Evolutionary conservation across 148 eudicot genomes (phyloP), one percentile per base, ranked within the genome.

Genomic region (Chenopodium suecicum): DNA sequence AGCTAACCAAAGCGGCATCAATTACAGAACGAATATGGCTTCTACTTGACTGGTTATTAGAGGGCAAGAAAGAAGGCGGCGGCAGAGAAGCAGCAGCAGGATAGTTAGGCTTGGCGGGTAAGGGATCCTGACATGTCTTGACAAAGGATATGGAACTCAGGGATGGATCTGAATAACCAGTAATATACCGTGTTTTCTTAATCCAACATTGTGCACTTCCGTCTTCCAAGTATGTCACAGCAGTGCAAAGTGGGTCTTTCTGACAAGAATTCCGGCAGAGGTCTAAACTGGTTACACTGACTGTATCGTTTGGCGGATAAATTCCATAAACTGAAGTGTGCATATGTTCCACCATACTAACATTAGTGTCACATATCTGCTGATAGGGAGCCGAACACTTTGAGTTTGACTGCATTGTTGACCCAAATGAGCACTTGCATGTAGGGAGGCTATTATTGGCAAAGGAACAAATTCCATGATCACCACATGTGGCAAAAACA

Each of bases 401-500:
- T 12, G 82, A 76, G 76, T 72, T 82, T 48, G 88, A 56, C 54
- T 72, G 83, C 20, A 63, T 37, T 68, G 82, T 27, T 17, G 74
- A 41, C 7, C 63, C 52, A 76, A 90, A 90, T 7, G 90, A 90
- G 84, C 94, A 91, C 54, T 58, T 83, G 73, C 94, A 91, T 8
- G 85, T 67, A 20, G 88, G 78, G 52, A 73, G 84, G 37, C 89
- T 88, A 0, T 89, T 84, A 20, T 79, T 76, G 76, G 82, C 77
- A 56, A 84, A 87, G 22, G 76, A 56, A 50, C 94, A 91, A 31
- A 90, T 75, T 31, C 94, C 94, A 70, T 74, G 75, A 46, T 71
- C 82, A 27, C 85, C 90, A 88, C 92, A 91, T n/a, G 94, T 91
- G 64, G 91, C 92, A 77, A 88, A 91, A 56, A 91, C 91, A 62